Base-by-base conservation (phyloP, 805 yeast species). In the Candida jianshihensis region DNA sequence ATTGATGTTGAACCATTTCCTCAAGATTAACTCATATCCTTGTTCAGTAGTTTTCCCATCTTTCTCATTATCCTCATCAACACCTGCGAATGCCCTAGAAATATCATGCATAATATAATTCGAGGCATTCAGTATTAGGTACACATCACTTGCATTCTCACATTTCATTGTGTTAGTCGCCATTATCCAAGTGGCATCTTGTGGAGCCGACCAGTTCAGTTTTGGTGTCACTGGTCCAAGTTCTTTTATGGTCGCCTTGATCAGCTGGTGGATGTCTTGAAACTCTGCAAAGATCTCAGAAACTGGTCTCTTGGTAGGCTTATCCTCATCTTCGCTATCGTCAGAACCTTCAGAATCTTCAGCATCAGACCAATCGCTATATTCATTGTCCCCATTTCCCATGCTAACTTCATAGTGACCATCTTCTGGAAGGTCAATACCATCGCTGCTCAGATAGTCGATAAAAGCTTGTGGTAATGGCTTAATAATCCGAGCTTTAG, bases 131-230 rank as follows among this genome's bases (percentile, higher is more conserved):
- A 92, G 60, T 8, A 92, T 59, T 33, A 92, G 56, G 44, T 88
- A 92, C 0, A 92, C 61, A 45, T 92, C 99, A 26, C 79, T 71
- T 0, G 81, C 76, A 22, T 70, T 71, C 13, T 61, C 66, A 51
- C 97, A 89, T 50, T 75, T 71, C 71, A 82, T 72, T 3, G 85
- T 70, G 49, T 86, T 84, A 22, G 82, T 77, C 3, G 92, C 71
- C 50, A 83, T 61, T 16, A 92, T 90, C 98, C 97, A 92, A 0
- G 79, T 73, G 2, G 97, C 85, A 60, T 92, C 99, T 53, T 79
- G 81, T 1, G 99, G 98, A 2, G 96, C 83, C 1, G 97, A 87
- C 98, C 98, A 92, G 64, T 92, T 92, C 47, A 90, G 63, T 53
- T 92, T 92, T 1, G 97, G 97, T 1, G 86, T 70, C 3, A 88